A percentile compares a stretch with the other conserved stretches of the same genome.
phyloP scores from a whole-genome alignment of 257 asterid species.

The Paulownia fortunei region DNA sequence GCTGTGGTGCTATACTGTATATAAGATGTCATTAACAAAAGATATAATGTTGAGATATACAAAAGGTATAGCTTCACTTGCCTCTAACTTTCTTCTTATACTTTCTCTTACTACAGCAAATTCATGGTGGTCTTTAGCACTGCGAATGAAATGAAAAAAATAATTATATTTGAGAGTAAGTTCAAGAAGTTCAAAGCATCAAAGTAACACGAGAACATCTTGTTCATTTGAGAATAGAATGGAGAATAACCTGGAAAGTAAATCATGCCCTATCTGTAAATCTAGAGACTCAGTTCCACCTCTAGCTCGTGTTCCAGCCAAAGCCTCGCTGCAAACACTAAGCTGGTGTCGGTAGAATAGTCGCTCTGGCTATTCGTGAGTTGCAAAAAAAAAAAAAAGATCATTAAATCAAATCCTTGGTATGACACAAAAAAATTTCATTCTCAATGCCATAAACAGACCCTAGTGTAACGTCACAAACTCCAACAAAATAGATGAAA shows the following conservation, averaged over 20 bases:
- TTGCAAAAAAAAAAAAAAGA: slow-evolving; percentile 26
- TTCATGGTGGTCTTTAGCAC: slow-evolving; percentile 90
- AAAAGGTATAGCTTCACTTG: slow-evolving; percentile 46
- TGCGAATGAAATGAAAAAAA: slow-evolving; percentile 41
- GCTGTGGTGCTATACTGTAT: not conserved
- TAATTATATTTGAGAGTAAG: slow-evolving; percentile 6
- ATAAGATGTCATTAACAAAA: not conserved
- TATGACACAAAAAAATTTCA: not conserved
- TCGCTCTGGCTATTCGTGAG: slow-evolving; percentile 80
- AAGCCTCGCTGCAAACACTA: slow-evolving; percentile 84
- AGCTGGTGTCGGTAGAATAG: slow-evolving; percentile 78
- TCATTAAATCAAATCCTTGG: slow-evolving; percentile 14
- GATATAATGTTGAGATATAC: slow-evolving; percentile 1
- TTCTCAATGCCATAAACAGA: not conserved
- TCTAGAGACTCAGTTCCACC: slow-evolving; percentile 80
- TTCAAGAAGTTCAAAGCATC: slow-evolving; percentile 22
- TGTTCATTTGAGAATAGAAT: slow-evolving; percentile 19
- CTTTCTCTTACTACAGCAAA: slow-evolving; percentile 88
- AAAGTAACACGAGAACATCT: not conserved
- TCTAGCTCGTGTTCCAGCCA: slow-evolving; percentile 96
- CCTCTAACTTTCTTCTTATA: slow-evolving; percentile 81
- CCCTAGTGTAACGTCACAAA: not conserved
- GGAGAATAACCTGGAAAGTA: slow-evolving; percentile 77
- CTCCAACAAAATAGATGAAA: slow-evolving; percentile 14
- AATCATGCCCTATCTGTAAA: slow-evolving; percentile 80